Percentiles rank a stretch among this genome's conserved stretches.
Conservation (phyloP, 1,284 basidiomycete genomes). For the Leccinum variabile region DNA sequence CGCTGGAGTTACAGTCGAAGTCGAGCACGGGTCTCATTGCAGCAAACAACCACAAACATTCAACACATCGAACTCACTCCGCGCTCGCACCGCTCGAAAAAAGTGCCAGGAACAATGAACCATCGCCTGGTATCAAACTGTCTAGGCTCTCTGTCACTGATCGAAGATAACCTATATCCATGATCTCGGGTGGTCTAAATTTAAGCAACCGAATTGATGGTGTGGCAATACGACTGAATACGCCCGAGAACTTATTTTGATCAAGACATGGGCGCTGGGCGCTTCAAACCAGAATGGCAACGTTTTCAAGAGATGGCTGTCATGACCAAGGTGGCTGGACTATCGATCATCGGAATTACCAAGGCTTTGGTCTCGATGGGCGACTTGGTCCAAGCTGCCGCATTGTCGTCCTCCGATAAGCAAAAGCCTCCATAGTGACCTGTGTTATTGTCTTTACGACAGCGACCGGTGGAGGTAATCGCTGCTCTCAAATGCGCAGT, state of each 20-base stretch:
- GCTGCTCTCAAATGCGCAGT: not conserved
- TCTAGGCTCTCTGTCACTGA: not conserved
- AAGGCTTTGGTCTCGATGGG: not conserved
- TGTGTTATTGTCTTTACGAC: not conserved
- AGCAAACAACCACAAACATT: not conserved
- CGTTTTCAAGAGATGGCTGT: not conserved
- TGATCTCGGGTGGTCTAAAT: constrained; percentile 1
- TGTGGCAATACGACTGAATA: not conserved
- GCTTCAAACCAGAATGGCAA: not conserved
- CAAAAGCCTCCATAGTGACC: not conserved
- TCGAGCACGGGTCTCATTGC: not conserved
- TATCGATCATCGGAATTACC: constrained; percentile 1
- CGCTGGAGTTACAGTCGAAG: not conserved
- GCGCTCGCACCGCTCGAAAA: not conserved
- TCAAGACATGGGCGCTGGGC: not conserved
- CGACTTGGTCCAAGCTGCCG: not conserved
- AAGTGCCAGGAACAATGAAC: not conserved
- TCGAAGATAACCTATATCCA: not conserved
- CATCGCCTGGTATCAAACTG: not conserved
- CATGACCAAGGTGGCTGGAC: not conserved
- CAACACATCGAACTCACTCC: not conserved
- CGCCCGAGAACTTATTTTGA: not conserved
- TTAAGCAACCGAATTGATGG: not conserved
- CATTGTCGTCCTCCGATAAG: not conserved
- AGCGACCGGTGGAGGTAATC: not conserved